Evolutionary conservation across 495 filamentous ascomycete genomes (phyloP).

Genomic region (Echria macrotheca): DNA sequence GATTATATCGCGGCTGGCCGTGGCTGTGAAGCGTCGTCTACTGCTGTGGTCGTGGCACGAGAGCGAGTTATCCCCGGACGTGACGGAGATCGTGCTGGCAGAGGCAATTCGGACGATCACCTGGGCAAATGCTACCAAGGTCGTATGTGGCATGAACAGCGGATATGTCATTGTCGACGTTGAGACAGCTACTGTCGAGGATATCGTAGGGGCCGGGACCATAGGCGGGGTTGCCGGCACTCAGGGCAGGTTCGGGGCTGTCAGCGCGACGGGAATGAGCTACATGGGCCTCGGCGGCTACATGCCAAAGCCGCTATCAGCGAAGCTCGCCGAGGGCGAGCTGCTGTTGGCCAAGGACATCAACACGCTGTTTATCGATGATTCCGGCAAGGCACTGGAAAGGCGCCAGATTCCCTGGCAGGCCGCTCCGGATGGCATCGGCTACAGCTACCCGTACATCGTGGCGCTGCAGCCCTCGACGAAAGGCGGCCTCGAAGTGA

Average conservation of each 20-base stretch:
- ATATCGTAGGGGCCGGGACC: constrained; percentile 74
- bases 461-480: constrained; percentile 76
- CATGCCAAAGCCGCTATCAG: constrained; percentile 83
- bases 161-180: constrained; percentile 88
- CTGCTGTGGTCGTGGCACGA: constrained; percentile 94
- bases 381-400: constrained; percentile 72
- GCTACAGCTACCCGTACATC: constrained; percentile 94
- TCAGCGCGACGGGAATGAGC: constrained; percentile 70
- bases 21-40: constrained; percentile 85
- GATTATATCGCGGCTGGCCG: constrained; percentile 84
- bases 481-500: constrained; percentile 82
- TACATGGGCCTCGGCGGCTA: constrained; percentile 92
- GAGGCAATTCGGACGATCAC: constrained; percentile 78
- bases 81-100: constrained; percentile 69
- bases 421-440: constrained; percentile 79
- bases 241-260: constrained; percentile 56
- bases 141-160: constrained; percentile 81
- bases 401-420: constrained; percentile 89
- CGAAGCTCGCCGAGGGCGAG: constrained; percentile 73
- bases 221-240: constrained; percentile 62
- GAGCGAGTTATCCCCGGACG: constrained; percentile 72
- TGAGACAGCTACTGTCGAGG: constrained; percentile 59
- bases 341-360: constrained; percentile 91
- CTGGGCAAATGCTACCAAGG: constrained; percentile 79
- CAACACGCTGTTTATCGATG: constrained; percentile 86